Conservation (phyloP, 768 basidiomycete species). For the Roridomyces roridus region DNA sequence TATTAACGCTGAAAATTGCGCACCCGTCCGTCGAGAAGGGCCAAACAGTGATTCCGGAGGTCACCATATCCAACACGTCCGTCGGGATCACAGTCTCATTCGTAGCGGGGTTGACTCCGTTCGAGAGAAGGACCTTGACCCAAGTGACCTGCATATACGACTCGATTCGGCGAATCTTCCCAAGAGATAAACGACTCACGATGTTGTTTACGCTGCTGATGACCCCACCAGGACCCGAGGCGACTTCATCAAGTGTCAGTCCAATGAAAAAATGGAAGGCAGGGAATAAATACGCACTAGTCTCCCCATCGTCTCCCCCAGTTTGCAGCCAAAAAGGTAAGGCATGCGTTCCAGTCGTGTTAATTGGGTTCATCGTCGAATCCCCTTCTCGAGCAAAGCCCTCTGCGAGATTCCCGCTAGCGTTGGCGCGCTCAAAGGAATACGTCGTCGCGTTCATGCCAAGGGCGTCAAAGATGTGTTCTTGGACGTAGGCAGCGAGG, state of each 20-base stretch:
- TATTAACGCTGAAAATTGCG: too few relatives aligned
- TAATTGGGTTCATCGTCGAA: constrained; percentile 14
- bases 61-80: constrained; percentile 27
- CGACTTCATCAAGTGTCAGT: constrained; percentile 19
- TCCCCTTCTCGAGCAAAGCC: constrained; percentile 28
- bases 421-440: constrained; percentile 33
- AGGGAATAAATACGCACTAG: constrained; percentile 27
- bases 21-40: constrained; percentile 17
- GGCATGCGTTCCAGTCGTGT: constrained; percentile 8
- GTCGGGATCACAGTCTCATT: constrained; percentile 31
- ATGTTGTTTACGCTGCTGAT: constrained; percentile 33
- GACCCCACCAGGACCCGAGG: constrained; percentile 36
- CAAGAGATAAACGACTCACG: constrained; percentile 18
- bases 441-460: constrained; percentile 37
- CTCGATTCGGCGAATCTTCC: not conserved
- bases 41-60: constrained; percentile 31
- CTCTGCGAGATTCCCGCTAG: constrained; percentile 34
- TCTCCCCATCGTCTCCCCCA: constrained; percentile 33
- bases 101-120: constrained; percentile 33
- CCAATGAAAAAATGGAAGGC: not conserved
- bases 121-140: constrained; percentile 31
- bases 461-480: constrained; percentile 36
- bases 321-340: constrained; percentile 26
- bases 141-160: constrained; percentile 25
- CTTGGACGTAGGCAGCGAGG: constrained; percentile 36